phyloP scores from a whole-genome alignment of 768 basidiomycete species.

The Hypholoma fasciculare region DNA sequence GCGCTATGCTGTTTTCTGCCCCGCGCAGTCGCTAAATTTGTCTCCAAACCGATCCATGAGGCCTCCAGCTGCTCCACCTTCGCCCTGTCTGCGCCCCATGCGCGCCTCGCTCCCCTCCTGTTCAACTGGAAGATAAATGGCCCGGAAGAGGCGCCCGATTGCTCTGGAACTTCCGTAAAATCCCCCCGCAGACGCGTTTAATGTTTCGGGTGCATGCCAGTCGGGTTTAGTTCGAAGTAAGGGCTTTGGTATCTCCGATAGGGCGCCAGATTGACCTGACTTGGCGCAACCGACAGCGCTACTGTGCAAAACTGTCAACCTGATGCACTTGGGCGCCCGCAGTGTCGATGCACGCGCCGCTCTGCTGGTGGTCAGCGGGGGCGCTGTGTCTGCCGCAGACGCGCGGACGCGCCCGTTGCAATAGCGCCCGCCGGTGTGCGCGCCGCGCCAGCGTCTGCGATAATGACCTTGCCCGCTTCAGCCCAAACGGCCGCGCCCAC shows the following conservation, averaged over 20 bases:
- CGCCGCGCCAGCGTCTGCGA: no score
- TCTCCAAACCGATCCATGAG: constrained; percentile 84
- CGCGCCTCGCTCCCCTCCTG: constrained; percentile 10
- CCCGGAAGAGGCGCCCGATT: constrained; percentile 64
- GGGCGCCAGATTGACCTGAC: constrained; percentile 46
- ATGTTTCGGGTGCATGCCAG: constrained; percentile 67
- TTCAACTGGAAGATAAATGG: constrained; percentile 51
- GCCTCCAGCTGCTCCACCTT: constrained; percentile 95
- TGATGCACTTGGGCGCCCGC: no score
- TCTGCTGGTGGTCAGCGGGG: no score
- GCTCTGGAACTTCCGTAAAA: constrained; percentile 56
- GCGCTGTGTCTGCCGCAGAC: no score
- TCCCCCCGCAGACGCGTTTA: constrained; percentile 29
- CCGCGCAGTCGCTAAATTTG: not conserved
- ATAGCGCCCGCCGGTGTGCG: no score
- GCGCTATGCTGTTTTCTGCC: constrained; percentile 17
- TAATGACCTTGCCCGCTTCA: no score
- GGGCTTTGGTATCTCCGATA: constrained; percentile 42
- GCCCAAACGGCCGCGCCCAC: no score
- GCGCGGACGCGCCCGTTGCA: no score
- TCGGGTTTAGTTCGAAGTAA: constrained; percentile 43
- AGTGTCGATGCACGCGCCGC: no score
- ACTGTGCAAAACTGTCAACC: constrained; percentile 57
- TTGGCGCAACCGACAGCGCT: constrained; percentile 71
- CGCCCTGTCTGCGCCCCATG: constrained; percentile 20